Evolutionary conservation across 2,329 filamentous ascomycete genomes (phyloP), one percentile per base, ranked within the genome.

Genomic region (Penicillium sp.): DNA sequence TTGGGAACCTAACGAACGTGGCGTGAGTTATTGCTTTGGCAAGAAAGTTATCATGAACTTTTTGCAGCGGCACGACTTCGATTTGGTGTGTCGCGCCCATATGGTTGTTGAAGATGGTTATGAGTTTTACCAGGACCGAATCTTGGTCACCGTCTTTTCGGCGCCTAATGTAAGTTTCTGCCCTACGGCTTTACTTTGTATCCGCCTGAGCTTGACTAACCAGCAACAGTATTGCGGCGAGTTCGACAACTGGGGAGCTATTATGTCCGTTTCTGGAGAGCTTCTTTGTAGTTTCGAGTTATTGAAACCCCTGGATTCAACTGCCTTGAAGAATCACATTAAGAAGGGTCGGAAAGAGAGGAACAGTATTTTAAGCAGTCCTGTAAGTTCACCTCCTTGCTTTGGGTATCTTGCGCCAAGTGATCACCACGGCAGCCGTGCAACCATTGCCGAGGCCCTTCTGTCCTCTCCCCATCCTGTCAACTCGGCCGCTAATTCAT

Each of bases 71-170:
- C 95, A 99, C 73, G 95, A 99, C 76, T 98, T 99, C 73, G 95
- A 99, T 74, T 80, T 99, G 50, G 93, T 99, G 52, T 99, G 95
- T 73, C 88, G 95, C 64, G 95, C 95, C 48, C 95, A 99, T 78
- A 98, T 98, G 95, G 95, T 99, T 52, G 95, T 99, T 22, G 95
- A 99, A 75, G 95, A 99, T 72, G 95, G 95, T 11, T 99, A 99
- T 76, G 95, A 99, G 70, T 99, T 99, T 76, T 99, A 98, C 75
- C 96, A 90, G 60, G 95, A 99, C 73, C 85, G 95, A 57, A 90
- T 97, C 46, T 77, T 99, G 58, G 95, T 99, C 46, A 99, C 95
- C 2, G 93, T 99, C 1, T 99, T 99, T 74, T 97, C 92, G 62
- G 95, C 95, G 49, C 95, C 95, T 26, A 99, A 99, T 70, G 92